Conservation (phyloP, 1,139 yeast genomes). For the Wickerhamomyces sp. region DNA sequence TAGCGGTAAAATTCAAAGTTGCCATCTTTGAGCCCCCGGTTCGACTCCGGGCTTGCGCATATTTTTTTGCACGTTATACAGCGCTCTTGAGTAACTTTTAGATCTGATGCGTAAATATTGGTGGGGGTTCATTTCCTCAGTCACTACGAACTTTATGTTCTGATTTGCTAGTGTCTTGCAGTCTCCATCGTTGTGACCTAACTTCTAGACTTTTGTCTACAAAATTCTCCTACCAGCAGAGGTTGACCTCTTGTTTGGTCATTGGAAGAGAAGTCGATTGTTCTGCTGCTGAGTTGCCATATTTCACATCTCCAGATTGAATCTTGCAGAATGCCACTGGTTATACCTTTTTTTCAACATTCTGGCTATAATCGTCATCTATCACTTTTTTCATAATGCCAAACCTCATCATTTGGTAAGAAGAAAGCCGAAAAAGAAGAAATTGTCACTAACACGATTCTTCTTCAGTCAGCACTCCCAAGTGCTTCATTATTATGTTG, state of each 20-base stretch:
- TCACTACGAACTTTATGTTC: slow-evolving; percentile 24
- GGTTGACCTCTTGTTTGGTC: slow-evolving; percentile 44
- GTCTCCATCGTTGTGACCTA: slow-evolving; percentile 51
- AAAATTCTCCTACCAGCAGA: slow-evolving; percentile 68
- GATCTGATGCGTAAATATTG: too few relatives aligned
- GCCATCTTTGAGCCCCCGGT: slow-evolving; percentile 53
- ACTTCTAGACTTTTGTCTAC: slow-evolving; percentile 73
- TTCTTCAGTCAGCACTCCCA: too few relatives aligned
- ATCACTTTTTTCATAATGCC: slow-evolving; percentile 28
- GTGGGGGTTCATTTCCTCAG: slow-evolving; percentile 47
- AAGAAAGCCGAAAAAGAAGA: not conserved
- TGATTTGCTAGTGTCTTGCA: slow-evolving; percentile 62
- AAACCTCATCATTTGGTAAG: slow-evolving; percentile 1
- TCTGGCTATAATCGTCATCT: slow-evolving; percentile 35
- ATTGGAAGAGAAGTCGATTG: slow-evolving; percentile 58
- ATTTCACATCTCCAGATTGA: slow-evolving; percentile 46
- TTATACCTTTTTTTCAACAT: slow-evolving; percentile 53
- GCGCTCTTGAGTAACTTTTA: too few relatives aligned
- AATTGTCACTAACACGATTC: too few relatives aligned
- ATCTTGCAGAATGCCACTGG: slow-evolving; percentile 41
- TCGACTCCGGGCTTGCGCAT: slow-evolving; percentile 51
- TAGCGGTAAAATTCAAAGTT: slow-evolving; percentile 49
- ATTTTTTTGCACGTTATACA: too few relatives aligned
- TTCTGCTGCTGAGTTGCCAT: slow-evolving; percentile 42
- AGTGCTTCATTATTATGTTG: not conserved